Conservation (phyloP, 768 basidiomycete genomes). For the Serendipita indica region DNA sequence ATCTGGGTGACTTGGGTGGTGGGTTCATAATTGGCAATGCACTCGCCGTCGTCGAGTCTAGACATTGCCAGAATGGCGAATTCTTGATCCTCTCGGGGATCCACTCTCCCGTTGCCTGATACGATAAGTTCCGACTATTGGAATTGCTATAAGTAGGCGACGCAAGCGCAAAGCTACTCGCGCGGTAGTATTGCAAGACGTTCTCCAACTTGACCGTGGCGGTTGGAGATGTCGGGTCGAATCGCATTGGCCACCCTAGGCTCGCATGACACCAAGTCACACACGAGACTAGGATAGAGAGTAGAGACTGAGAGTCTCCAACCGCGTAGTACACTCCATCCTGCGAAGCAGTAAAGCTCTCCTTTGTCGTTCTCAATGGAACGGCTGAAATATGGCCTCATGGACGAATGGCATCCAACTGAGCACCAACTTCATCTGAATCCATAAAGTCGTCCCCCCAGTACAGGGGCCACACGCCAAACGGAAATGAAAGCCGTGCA, state of each 20-base stretch:
- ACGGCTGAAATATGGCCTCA: background rate
- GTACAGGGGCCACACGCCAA: conserved; percentile 6
- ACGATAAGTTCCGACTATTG: too few relatives aligned
- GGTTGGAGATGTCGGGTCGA: background rate
- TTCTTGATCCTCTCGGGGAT: background rate
- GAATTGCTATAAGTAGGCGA: conserved; percentile 11
- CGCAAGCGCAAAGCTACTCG: conserved; percentile 8
- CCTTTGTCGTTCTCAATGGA: background rate
- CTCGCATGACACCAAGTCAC: background rate
- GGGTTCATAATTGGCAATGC: background rate
- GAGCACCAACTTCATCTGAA: background rate
- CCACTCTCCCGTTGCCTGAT: too few relatives aligned
- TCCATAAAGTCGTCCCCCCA: conserved; percentile 2
- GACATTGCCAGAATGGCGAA: background rate
- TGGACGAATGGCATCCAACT: background rate
- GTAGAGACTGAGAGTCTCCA: background rate
- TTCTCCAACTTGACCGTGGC: background rate
- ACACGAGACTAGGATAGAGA: background rate
- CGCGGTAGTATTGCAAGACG: conserved; percentile 12
- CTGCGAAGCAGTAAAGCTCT: background rate
- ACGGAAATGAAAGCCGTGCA: background rate
- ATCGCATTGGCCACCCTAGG: background rate
- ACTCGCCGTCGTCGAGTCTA: background rate
- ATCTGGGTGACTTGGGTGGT: background rate
- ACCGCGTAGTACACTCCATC: background rate